These are phyloP conservation scores for Huiozyma naganishii DNA, from an alignment of 805 yeast species.

Conservation along the genomic window DNA sequence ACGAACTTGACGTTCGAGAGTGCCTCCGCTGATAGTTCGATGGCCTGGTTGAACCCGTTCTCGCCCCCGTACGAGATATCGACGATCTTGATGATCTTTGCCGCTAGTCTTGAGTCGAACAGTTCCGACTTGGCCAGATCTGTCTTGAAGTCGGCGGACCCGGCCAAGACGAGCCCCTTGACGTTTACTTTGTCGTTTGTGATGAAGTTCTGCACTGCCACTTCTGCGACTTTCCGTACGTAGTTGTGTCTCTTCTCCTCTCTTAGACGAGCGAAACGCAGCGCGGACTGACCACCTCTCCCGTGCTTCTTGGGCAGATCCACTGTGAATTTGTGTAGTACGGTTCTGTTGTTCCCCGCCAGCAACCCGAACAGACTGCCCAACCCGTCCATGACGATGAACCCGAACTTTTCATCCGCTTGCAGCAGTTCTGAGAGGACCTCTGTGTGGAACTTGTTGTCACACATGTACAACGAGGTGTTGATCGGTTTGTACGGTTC, in stretches of 20 bases:
- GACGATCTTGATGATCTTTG: conserved; percentile 82
- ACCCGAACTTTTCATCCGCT: conserved; percentile 93
- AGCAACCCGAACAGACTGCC: conserved; percentile 93
- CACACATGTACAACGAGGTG: conserved; percentile 93
- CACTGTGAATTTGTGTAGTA: conserved; percentile 89
- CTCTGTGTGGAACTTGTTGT: conserved; percentile 96
- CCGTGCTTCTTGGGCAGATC: conserved; percentile 99
- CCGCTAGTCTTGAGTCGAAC: conserved; percentile 81
- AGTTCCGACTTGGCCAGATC: conserved; percentile 88
- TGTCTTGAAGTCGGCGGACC: conserved; percentile 97
- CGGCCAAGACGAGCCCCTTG: conserved; percentile 91
- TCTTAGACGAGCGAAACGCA: conserved; percentile 97
- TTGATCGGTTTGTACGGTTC: conserved; percentile 99
- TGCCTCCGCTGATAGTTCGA: conserved; percentile 94
- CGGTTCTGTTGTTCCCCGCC: conserved; percentile 94
- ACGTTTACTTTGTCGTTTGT: conserved; percentile 91
- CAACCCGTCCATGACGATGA: conserved; percentile 98
- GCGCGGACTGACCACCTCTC: conserved; percentile 99
- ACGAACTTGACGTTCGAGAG: conserved; percentile 94
- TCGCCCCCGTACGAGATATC: conserved; percentile 99
- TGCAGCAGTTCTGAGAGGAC: conserved; percentile 89
- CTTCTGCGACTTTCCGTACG: conserved; percentile 96
- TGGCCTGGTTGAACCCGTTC: conserved; percentile 98
- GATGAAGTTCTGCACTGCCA: conserved; percentile 93
- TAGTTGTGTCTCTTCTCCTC: conserved; percentile 98